Conservation (phyloP, 1,284 basidiomycete genomes). For the Leccinum pallidistipes region DNA sequence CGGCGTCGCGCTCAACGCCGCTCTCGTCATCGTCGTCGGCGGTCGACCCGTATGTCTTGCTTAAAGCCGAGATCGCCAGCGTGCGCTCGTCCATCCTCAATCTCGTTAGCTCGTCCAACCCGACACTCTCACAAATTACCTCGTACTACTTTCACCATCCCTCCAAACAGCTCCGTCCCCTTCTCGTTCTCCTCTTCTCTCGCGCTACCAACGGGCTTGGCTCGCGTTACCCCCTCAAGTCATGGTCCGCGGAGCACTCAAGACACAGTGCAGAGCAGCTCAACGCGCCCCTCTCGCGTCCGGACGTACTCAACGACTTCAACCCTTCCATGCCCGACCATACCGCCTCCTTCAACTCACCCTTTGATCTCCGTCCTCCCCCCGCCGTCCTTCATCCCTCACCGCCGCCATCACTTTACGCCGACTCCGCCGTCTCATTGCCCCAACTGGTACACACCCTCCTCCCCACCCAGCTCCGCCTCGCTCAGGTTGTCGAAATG, state of each 20-base stretch:
- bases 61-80: slow-evolving; percentile 73
- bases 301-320: slow-evolving; percentile 82
- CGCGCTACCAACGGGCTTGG: slow-evolving; percentile 88
- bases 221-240: slow-evolving; percentile 49
- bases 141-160: slow-evolving; percentile 91
- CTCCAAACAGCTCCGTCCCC: slow-evolving; percentile 89
- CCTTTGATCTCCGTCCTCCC: slow-evolving; percentile 46
- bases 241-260: slow-evolving; percentile 46
- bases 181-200: slow-evolving; percentile 88
- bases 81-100: slow-evolving; percentile 77
- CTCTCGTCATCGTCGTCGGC: slow-evolving; percentile 19
- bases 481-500: slow-evolving; percentile 98
- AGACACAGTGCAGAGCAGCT: slow-evolving; percentile 49
- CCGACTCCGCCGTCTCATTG: slow-evolving; percentile 16
- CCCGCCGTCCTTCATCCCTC: slow-evolving; percentile 36
- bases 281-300: slow-evolving; percentile 68
- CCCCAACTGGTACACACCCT: slow-evolving; percentile 37
- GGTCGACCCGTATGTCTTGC: slow-evolving; percentile 64
- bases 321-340: slow-evolving; percentile 80
- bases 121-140: slow-evolving; percentile 84
- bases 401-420: slow-evolving; percentile 39
- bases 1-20: slow-evolving; percentile 16
- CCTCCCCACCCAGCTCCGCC: slow-evolving; percentile 86
- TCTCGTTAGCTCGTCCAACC: slow-evolving; percentile 88
- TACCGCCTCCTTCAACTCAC: slow-evolving; percentile 52